phyloP scores from a whole-genome alignment of 495 filamentous ascomycete species.

The Daldinia caldariorum region DNA sequence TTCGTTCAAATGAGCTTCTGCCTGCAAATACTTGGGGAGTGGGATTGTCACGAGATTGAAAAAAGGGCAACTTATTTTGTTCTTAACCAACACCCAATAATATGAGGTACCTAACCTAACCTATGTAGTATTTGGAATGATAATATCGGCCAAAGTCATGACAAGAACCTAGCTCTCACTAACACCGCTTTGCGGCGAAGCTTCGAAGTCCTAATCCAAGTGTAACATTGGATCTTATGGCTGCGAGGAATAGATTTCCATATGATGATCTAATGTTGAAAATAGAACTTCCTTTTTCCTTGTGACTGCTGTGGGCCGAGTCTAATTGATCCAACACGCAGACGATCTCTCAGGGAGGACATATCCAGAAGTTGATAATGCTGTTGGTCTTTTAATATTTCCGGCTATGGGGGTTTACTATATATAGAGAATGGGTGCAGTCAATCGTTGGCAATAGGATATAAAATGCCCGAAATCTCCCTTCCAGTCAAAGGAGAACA shows the following conservation, averaged over 20 bases:
- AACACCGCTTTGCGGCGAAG: slow-evolving; percentile 34
- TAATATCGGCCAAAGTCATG: not conserved
- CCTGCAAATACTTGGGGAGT: not conserved
- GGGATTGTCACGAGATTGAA: not conserved
- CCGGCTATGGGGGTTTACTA: not conserved
- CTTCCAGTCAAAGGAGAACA: too few species aligned
- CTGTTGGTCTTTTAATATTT: not conserved
- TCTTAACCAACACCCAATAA: not conserved
- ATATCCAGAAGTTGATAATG: not conserved
- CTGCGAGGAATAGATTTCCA: not conserved
- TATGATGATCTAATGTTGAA: slow-evolving; percentile 2
- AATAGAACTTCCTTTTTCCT: slow-evolving; percentile 9
- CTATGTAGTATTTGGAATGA: not conserved
- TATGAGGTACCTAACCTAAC: not conserved
- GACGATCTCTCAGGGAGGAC: not conserved
- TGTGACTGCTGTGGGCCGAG: not conserved
- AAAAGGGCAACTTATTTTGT: not conserved
- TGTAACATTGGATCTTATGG: slow-evolving; percentile 16
- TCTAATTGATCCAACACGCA: not conserved
- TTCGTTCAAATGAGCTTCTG: not conserved
- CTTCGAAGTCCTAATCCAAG: slow-evolving; percentile 20
- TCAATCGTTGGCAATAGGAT: not conserved
- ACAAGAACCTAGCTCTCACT: slow-evolving; percentile 23
- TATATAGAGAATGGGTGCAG: not conserved
- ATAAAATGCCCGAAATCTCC: not conserved